Evolutionary conservation across 257 asterid genomes (phyloP), one percentile per base, ranked within the genome.

Genomic region (Parsonsia alboflavescens): DNA sequence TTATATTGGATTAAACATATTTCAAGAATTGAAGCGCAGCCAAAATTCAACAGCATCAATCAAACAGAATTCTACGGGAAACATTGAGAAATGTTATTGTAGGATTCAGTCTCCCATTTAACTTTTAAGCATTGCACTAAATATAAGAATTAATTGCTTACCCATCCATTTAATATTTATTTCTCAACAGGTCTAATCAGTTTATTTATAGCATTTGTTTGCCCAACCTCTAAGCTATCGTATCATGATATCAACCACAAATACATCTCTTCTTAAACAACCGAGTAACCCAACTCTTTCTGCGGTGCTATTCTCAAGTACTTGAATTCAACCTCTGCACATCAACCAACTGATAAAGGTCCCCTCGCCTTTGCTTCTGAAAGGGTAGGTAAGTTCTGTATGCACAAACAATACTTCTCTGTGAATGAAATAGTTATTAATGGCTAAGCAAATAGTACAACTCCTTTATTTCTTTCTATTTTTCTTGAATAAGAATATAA

Each of bases 271-370:
- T 64, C 22, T 36, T 64, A 16, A 65, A 19, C 12, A 19, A 8
- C 0, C 4, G 2, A 36, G n/a, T 64, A 48, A 17, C 7, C 26
- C 69, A 65, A 65, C 70, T 39, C 28, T 64, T 63, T 6, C 9
- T 36, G n/a, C 13, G 22, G 69, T 63, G 69, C 24, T 63, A 28
- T 63, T 63, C 12, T 76, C 69, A 71, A 49, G 65, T 59, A 24
- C 16, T 44, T 16, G 85, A 76, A 70, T 81, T 74, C 73, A 86
- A 82, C 76, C 97, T 88, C 73, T 86, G 85, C 79, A 93, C 80
- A 81, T 93, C 98, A 46, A 93, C 91, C 73, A 93, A 84, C 82
- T 91, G 91, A 84, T 93, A 93, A 67, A 93, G 90, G 76, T 91
- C 97, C 44, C 97, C 97, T 39, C 98, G 86, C 24, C 90, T 85